A percentile compares a stretch with the other conserved stretches of the same genome.
Conservation (phyloP, 805 yeast genomes). For the Yarrowia porcina region DNA sequence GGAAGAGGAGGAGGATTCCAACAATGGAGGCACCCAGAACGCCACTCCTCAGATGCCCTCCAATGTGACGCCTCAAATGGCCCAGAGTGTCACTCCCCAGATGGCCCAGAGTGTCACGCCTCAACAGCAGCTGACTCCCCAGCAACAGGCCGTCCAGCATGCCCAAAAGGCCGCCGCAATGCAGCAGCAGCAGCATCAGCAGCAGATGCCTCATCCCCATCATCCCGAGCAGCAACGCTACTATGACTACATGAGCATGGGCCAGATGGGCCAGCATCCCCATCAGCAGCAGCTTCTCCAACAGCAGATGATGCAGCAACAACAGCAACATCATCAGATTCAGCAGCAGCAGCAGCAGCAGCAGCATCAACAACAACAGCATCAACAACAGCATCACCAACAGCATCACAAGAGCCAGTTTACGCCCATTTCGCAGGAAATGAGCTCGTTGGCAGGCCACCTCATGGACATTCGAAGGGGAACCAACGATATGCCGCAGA, state of each 20-base stretch:
- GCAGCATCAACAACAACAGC: slow-evolving; percentile 10
- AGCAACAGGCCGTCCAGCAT: not conserved
- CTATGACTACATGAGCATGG: slow-evolving; percentile 16
- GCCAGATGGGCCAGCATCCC: slow-evolving; percentile 16
- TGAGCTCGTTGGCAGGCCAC: slow-evolving; percentile 22
- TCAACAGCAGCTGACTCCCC: slow-evolving; percentile 1
- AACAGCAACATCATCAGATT: slow-evolving; percentile 17
- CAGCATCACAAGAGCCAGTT: slow-evolving; percentile 24
- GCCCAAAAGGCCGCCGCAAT: no score
- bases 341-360: slow-evolving; percentile 3
- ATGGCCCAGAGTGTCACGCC: slow-evolving; percentile 14
- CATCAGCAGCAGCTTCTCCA: slow-evolving; percentile 24
- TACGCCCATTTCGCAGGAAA: slow-evolving; percentile 20
- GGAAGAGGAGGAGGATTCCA: slow-evolving; percentile 14
- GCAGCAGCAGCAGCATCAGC: not conserved
- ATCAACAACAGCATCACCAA: slow-evolving; percentile 5
- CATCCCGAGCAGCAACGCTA: slow-evolving; percentile 4
- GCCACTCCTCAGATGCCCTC: slow-evolving; percentile 22
- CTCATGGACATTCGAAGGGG: slow-evolving; percentile 16
- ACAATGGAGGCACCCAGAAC: slow-evolving; percentile 1
- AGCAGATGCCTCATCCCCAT: slow-evolving; percentile 18
- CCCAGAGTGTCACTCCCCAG: slow-evolving; percentile 18
- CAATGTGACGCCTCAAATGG: slow-evolving; percentile 12
- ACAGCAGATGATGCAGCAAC: slow-evolving; percentile 18
- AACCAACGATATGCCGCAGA: slow-evolving; percentile 22